Evolutionary conservation across 2,329 filamentous ascomycete genomes (phyloP), one percentile per base, ranked within the genome.

Genomic region (Dryadomyces quercivorus): DNA sequence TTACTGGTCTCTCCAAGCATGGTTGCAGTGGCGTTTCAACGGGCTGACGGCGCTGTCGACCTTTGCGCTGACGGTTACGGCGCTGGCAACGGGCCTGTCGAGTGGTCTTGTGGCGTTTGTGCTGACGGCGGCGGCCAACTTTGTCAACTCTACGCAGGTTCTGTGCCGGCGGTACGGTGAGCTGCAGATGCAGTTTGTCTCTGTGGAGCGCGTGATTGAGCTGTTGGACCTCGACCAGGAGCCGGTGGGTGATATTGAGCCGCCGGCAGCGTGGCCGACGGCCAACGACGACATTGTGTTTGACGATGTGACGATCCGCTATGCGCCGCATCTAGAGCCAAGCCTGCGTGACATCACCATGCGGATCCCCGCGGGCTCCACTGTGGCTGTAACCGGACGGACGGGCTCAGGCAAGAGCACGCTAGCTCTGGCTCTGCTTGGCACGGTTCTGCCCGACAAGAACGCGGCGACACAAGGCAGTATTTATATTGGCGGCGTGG

Each of bases 361-460:
- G 57, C 79, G 75, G 1, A 88, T 95, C 52, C 86, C 86, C 0
- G 77, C 77, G 3, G 77, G 78, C 1, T 72, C 77, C 9, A 81
- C 77, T 0, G 80, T 80, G 43, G 78, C 78, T 0, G 80, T 95
- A 6, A 84, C 92, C 1, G 90, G 90, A 1, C 82, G 90, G 40
- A 95, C 91, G 0, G 85, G 88, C 0, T 93, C 87, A 0, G 90
- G 90, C 16, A 96, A 96, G 69, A 91, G 85, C 31, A 95, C 90
- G 0, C 70, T 84, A 2, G 80, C 80, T 2, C 74, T 83, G 34
- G 76, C 77, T 2, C 70, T 84, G 1, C 71, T 82, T 0, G 77
- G 75, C 2, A 81, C 78, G 0, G 70, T 82, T 45, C 70, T 74
- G 1, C 77, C 80, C 10, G 66, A 69, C 53, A 42, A 56, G 4